A percentile compares a stretch with the other conserved stretches of the same genome.
Evolutionary conservation across 352 stramenopile genomes (phyloP).

Genomic region (Pythium phragmiticola): DNA sequence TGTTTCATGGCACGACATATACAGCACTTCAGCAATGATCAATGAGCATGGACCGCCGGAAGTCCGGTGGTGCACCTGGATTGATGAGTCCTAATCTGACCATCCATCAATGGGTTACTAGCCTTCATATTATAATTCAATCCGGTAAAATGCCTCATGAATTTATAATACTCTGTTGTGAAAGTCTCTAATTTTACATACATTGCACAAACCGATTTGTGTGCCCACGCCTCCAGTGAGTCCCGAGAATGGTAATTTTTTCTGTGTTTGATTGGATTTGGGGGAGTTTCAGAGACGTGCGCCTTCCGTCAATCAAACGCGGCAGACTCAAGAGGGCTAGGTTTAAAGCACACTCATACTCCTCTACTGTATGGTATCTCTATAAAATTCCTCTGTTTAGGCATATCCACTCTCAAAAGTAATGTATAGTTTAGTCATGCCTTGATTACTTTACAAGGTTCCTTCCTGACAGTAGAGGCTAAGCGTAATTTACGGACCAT

Average conservation of each 20-base stretch:
- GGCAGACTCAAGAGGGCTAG: slow-evolving; percentile 4
- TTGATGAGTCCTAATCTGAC: no score
- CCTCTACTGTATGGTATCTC: neutral
- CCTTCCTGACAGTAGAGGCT: neutral
- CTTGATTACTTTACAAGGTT: neutral
- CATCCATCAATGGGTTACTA: no score
- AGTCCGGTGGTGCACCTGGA: neutral
- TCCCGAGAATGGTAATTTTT: slow-evolving; percentile 1
- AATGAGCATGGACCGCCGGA: neutral
- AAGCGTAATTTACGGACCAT: neutral
- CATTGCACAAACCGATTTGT: no score
- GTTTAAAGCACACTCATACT: neutral
- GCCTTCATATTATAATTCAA: no score
- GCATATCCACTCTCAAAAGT: neutral
- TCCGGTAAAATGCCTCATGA: no score
- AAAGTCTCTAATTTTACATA: no score
- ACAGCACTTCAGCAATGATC: neutral
- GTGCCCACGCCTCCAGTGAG: no score
- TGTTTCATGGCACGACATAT: no score
- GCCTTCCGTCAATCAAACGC: slow-evolving; percentile 13
- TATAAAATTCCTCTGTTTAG: neutral
- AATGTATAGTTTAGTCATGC: no score
- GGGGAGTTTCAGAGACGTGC: neutral
- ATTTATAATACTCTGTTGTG: no score
- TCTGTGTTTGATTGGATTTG: neutral